Evolutionary conservation across 176 grass and related monocot genomes (phyloP).

Genomic region (Triticum dicoccoides): DNA sequence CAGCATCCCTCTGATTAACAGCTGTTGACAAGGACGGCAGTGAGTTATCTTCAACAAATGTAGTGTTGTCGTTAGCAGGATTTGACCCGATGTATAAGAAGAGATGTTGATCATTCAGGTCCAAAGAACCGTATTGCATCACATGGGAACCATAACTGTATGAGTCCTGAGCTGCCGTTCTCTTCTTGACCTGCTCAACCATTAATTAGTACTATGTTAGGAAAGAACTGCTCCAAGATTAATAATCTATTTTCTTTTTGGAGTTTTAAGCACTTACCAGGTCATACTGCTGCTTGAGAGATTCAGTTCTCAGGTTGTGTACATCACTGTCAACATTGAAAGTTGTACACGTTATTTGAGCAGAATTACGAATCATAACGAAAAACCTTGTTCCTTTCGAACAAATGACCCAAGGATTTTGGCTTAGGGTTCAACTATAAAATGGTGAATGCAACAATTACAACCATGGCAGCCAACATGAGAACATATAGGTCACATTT

Average conservation of each 20-base stretch:
- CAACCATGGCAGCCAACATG: not conserved
- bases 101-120: slow-evolving; percentile 49
- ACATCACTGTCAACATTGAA: slow-evolving; percentile 51
- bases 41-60: slow-evolving; percentile 65
- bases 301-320: slow-evolving; percentile 80
- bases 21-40: slow-evolving; percentile 39
- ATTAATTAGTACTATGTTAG: slow-evolving; percentile 13
- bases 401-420: not conserved
- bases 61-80: slow-evolving; percentile 63
- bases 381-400: not conserved
- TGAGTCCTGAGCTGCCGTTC: slow-evolving; percentile 50
- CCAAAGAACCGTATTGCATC: slow-evolving; percentile 79
- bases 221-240: not conserved
- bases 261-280: slow-evolving; percentile 36
- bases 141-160: slow-evolving; percentile 74
- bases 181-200: slow-evolving; percentile 65
- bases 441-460: not conserved
- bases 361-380: not conserved
- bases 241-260: not conserved
- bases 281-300: slow-evolving; percentile 77
- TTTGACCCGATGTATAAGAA: slow-evolving; percentile 75
- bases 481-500: not conserved
- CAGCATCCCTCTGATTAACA: slow-evolving; percentile 88
- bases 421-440: not conserved
- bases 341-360: not conserved